Conservation (phyloP, 2,329 filamentous ascomycete species). For the Cercospora berteroae region DNA sequence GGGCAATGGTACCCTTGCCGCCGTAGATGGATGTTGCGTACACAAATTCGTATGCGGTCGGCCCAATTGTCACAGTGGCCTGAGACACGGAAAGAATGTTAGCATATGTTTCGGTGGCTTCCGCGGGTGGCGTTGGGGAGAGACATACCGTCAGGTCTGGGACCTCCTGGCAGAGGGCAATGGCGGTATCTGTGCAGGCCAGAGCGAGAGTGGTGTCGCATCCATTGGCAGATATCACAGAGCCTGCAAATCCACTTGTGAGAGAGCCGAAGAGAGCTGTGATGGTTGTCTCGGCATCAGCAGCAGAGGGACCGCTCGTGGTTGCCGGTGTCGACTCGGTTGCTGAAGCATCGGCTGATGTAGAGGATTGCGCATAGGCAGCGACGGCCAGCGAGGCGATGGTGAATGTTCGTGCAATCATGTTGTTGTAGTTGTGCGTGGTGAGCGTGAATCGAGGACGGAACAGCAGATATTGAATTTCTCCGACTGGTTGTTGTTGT, state of each 20-base stretch:
- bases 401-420: slow-evolving; percentile 9
- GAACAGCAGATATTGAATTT: background rate
- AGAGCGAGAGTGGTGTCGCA: slow-evolving; percentile 21
- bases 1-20: background rate
- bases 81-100: background rate
- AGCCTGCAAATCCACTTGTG: slow-evolving; percentile 12
- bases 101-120: background rate
- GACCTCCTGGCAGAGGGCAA: background rate
- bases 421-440: slow-evolving; percentile 3
- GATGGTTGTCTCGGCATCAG: slow-evolving; percentile 4
- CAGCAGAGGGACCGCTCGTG: slow-evolving; percentile 5
- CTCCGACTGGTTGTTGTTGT: background rate
- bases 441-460: background rate
- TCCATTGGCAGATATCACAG: slow-evolving; percentile 17
- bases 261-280: slow-evolving; percentile 11
- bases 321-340: background rate
- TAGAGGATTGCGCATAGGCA: slow-evolving; percentile 5
- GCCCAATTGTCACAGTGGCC: slow-evolving; percentile 11
- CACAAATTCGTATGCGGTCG: slow-evolving; percentile 9
- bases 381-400: slow-evolving; percentile 7
- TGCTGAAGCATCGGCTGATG: background rate
- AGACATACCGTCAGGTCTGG: slow-evolving; percentile 9
- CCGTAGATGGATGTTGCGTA: slow-evolving; percentile 12
- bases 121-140: background rate
- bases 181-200: slow-evolving; percentile 11